Percentiles rank a stretch among this genome's conserved stretches.
Evolutionary conservation across 2,329 filamentous ascomycete species (phyloP).

Genomic region (Tolypocladium guangdongense): DNA sequence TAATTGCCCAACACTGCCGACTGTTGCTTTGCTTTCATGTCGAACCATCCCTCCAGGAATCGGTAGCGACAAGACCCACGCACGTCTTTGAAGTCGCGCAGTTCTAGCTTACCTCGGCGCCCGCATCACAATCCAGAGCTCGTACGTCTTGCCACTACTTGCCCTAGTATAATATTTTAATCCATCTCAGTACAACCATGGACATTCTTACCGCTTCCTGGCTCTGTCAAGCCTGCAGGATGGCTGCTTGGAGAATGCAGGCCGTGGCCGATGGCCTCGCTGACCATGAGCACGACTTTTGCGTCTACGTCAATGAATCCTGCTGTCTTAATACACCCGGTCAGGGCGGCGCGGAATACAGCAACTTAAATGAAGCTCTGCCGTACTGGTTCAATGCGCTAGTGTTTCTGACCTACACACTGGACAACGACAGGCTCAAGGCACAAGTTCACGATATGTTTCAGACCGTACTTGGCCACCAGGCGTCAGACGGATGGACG

Average conservation of each 20-base stretch:
- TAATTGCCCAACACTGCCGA: not conserved
- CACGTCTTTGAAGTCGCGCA: not conserved
- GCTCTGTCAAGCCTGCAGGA: conserved; percentile 36
- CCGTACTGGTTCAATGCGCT: conserved; percentile 52
- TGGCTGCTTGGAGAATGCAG: conserved; percentile 40
- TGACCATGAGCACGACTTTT: conserved; percentile 43
- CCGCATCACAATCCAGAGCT: not conserved
- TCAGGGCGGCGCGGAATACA: conserved; percentile 39
- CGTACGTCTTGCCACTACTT: not conserved
- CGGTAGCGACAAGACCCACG: not conserved
- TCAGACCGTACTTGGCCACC: conserved; percentile 31
- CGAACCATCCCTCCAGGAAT: not conserved
- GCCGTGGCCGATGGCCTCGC: conserved; percentile 39
- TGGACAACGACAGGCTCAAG: conserved; percentile 31
- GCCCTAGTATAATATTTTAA: not conserved
- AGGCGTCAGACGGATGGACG: conserved; percentile 42
- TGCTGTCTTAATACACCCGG: conserved; percentile 27
- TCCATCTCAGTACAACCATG: conserved; percentile 9
- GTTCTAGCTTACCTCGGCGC: not conserved
- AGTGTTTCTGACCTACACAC: conserved; percentile 41
- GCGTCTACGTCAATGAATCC: conserved; percentile 37
- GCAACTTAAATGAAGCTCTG: conserved; percentile 41
- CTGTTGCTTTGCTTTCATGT: too few relatives aligned
- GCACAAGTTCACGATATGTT: conserved; percentile 25
- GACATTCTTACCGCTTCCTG: conserved; percentile 22